A percentile compares a stretch with the other conserved stretches of the same genome.
These are phyloP conservation scores for Cerrena zonata DNA, from an alignment of 1,284 basidiomycete species.

Conservation along the genomic window DNA sequence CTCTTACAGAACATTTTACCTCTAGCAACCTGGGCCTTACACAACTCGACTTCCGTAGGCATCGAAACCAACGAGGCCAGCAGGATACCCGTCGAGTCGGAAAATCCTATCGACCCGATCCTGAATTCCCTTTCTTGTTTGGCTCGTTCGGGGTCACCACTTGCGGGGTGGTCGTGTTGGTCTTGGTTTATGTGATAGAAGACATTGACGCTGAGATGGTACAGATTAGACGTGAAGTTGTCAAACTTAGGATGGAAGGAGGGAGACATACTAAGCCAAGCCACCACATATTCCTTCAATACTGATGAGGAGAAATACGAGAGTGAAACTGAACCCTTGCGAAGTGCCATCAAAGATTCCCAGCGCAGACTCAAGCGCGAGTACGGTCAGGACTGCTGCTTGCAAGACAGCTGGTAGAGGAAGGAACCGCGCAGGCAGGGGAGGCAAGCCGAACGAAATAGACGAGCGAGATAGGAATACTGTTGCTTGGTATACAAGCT, in stretches of 20 bases:
- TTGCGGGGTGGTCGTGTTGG: conserved; percentile 35
- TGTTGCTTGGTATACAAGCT: conserved; percentile 85
- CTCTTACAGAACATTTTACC: conserved; percentile 72
- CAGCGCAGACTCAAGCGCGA: conserved; percentile 62
- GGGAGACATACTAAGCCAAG: conserved; percentile 74
- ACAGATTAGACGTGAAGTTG: not conserved
- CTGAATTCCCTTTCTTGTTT: conserved; percentile 80
- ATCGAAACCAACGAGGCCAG: conserved; percentile 75
- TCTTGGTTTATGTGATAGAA: conserved; percentile 84
- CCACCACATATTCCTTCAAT: conserved; percentile 87
- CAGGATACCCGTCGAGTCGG: conserved; percentile 74
- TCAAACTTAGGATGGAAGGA: not conserved
- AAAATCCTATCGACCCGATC: conserved; percentile 81
- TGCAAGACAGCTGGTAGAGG: conserved; percentile 72
- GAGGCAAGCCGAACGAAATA: conserved; percentile 80
- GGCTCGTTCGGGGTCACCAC: conserved; percentile 46
- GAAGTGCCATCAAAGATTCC: conserved; percentile 54
- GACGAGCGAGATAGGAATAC: conserved; percentile 95
- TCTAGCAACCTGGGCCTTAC: conserved; percentile 64
- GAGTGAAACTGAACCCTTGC: conserved; percentile 51
- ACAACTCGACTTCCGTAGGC: conserved; percentile 78
- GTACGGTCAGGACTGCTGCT: conserved; percentile 50
- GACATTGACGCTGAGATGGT: conserved; percentile 65
- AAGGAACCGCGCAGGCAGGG: conserved; percentile 70
- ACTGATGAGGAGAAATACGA: conserved; percentile 75